Evolutionary conservation across 306 rosid genomes (phyloP).

Genomic region (Glycyrrhiza uralensis): DNA sequence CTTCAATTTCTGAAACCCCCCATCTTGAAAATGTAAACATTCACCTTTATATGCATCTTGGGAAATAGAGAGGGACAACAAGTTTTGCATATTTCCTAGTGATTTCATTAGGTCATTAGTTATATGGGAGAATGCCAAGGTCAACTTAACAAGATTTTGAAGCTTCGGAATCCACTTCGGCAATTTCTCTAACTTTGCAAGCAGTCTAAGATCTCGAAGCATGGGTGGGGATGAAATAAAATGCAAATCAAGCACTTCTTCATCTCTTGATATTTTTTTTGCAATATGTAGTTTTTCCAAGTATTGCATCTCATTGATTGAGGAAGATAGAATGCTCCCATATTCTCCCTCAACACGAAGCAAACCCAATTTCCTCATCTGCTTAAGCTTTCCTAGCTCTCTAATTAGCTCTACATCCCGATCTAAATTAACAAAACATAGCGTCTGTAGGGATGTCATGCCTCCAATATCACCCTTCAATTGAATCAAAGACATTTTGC

Average conservation of each 20-base stretch:
- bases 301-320: not conserved
- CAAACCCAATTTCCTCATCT: not conserved
- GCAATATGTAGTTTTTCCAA: not conserved
- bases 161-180: no score
- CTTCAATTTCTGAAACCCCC: no score
- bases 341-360: not conserved
- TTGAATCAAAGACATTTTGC: rapidly evolving
- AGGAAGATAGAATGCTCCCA: not conserved
- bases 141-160: no score
- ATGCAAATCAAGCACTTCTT: not conserved
- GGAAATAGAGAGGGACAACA: not conserved
- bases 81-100: not conserved
- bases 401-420: not conserved
- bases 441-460: not conserved
- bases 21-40: not conserved
- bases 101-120: not conserved
- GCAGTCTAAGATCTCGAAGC: not conserved
- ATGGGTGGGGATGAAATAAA: not conserved
- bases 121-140: not conserved
- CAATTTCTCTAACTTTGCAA: no score
- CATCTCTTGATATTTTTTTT: not conserved
- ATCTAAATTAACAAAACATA: not conserved
- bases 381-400: not conserved
- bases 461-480: not conserved
- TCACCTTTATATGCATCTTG: not conserved